Evolutionary conservation across 768 basidiomycete species (phyloP).

Genomic region (Trametes cubensis): DNA sequence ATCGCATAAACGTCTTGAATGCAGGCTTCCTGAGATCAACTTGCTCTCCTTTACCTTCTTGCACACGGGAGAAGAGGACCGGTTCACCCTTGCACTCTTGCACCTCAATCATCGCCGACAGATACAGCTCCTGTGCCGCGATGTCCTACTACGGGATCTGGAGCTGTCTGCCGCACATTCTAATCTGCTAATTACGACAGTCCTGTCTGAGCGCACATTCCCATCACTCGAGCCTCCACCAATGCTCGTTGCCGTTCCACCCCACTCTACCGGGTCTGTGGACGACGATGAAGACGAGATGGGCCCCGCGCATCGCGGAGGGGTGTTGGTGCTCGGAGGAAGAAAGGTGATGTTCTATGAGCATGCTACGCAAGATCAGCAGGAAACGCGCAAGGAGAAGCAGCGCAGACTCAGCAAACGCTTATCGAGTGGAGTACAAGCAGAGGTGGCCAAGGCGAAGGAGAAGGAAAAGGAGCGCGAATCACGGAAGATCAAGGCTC

Average conservation of each 20-base stretch:
- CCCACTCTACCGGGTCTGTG: slow-evolving; percentile 39
- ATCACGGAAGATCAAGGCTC: slow-evolving; percentile 54
- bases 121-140: slow-evolving; percentile 65
- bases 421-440: slow-evolving; percentile 48
- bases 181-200: slow-evolving; percentile 48
- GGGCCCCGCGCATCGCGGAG: slow-evolving; percentile 49
- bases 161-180: slow-evolving; percentile 50
- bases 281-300: slow-evolving; percentile 35
- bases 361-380: slow-evolving; percentile 47
- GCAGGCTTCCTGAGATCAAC: slow-evolving; percentile 67
- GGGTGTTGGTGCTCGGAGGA: slow-evolving; percentile 71
- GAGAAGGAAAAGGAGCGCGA: slow-evolving; percentile 62
- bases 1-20: slow-evolving; percentile 40
- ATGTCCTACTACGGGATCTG: slow-evolving; percentile 49
- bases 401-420: slow-evolving; percentile 53
- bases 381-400: slow-evolving; percentile 59
- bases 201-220: slow-evolving; percentile 53
- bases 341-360: slow-evolving; percentile 66
- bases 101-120: slow-evolving; percentile 63
- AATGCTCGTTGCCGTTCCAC: slow-evolving; percentile 37
- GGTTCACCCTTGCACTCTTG: slow-evolving; percentile 64
- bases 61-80: slow-evolving; percentile 38
- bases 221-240: slow-evolving; percentile 32
- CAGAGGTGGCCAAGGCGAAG: slow-evolving; percentile 48
- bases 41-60: slow-evolving; percentile 70